phyloP scores from a whole-genome alignment of 805 yeast genomes.

The Wickerhamiella australiensis region DNA sequence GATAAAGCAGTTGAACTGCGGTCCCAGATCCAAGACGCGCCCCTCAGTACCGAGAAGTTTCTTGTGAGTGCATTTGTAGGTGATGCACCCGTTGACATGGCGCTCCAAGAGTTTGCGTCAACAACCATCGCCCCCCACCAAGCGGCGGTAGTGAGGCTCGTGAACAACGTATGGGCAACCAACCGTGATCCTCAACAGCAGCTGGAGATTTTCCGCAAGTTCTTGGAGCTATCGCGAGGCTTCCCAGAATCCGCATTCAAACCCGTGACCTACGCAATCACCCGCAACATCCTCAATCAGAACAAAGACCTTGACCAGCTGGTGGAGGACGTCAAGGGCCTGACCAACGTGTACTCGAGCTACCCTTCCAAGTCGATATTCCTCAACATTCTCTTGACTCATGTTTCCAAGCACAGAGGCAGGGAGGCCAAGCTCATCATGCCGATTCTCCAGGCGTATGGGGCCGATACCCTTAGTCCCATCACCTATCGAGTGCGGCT shows the following conservation, averaged over 20 bases:
- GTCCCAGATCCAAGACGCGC: neutral
- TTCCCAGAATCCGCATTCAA: constrained; percentile 17
- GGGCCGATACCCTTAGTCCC: constrained; percentile 7
- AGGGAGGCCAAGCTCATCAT: constrained; percentile 13
- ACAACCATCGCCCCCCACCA: constrained; percentile 17
- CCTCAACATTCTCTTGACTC: constrained; percentile 19
- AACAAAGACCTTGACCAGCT: neutral
- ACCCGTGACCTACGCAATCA: constrained; percentile 16
- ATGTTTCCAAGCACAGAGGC: constrained; percentile 15
- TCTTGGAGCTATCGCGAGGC: constrained; percentile 14
- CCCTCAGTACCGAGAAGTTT: constrained; percentile 2
- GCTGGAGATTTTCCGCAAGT: constrained; percentile 14
- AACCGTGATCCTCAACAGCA: constrained; percentile 11
- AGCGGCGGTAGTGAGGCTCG: constrained; percentile 18
- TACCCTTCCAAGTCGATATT: constrained; percentile 14
- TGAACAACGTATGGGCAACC: constrained; percentile 14
- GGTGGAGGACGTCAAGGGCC: constrained; percentile 6
- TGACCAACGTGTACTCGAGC: constrained; percentile 12
- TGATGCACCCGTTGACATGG: constrained; percentile 20
- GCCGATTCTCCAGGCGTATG: constrained; percentile 16
- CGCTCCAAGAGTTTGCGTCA: constrained; percentile 11
- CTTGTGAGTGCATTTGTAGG: constrained; percentile 21
- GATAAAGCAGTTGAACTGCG: constrained; percentile 12
- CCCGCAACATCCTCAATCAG: constrained; percentile 12
- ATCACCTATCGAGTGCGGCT: constrained; percentile 20